Evolutionary conservation across 2,329 filamentous ascomycete species (phyloP).

Genomic region (Aspergillus floridensis): DNA sequence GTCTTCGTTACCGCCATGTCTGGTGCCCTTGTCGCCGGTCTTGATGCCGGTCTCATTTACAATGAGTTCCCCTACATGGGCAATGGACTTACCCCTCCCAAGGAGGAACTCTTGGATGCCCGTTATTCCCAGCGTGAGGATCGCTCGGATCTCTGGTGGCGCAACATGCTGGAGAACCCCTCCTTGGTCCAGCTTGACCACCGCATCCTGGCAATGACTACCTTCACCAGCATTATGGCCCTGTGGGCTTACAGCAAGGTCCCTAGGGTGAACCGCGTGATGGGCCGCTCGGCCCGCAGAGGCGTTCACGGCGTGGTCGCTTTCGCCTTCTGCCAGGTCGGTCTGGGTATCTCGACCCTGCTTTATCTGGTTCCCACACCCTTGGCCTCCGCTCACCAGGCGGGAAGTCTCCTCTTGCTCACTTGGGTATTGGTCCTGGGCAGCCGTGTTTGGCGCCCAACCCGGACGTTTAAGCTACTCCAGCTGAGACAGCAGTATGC

Average conservation of each 20-base stretch:
- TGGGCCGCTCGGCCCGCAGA: constrained; percentile 60
- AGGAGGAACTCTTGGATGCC: constrained; percentile 75
- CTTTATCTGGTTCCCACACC: constrained; percentile 90
- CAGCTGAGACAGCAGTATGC: constrained; percentile 42
- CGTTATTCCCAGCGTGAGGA: constrained; percentile 82
- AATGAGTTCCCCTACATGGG: constrained; percentile 99
- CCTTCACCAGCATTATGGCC: constrained; percentile 75
- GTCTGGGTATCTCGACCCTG: constrained; percentile 83
- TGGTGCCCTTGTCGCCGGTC: constrained; percentile 85
- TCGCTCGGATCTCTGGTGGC: constrained; percentile 84
- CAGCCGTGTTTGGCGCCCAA: constrained; percentile 72
- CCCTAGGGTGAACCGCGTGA: constrained; percentile 55
- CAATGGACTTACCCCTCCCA: constrained; percentile 73
- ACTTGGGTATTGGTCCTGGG: constrained; percentile 79
- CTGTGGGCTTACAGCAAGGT: constrained; percentile 74
- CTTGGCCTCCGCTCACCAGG: constrained; percentile 88
- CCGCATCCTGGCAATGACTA: constrained; percentile 84
- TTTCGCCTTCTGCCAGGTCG: constrained; percentile 76
- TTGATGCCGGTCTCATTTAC: constrained; percentile 96
- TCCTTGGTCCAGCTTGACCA: constrained; percentile 94
- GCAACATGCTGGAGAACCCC: constrained; percentile 96
- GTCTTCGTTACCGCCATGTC: constrained; percentile 92
- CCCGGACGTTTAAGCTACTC: constrained; percentile 60
- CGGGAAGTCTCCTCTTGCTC: constrained; percentile 79
- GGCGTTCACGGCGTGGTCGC: constrained; percentile 78